A percentile compares a stretch with the other conserved stretches of the same genome.
These are phyloP conservation scores for Linnemannia elongata DNA, from an alignment of 192 early-diverging fungal genomes.

Conservation along the genomic window DNA sequence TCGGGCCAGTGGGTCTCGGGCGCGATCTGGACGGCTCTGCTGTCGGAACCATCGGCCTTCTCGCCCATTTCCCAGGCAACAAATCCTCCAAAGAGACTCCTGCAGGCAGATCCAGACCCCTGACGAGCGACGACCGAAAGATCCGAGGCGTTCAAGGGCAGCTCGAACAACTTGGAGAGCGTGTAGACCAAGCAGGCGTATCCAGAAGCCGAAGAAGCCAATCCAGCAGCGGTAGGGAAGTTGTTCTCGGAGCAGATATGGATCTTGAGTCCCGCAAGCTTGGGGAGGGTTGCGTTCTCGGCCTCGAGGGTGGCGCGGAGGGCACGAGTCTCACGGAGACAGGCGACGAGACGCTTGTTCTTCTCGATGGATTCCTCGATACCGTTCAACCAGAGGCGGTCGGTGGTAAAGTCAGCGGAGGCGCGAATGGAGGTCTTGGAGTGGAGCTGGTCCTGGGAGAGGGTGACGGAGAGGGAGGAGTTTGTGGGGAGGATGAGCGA, in stretches of 20 bases:
- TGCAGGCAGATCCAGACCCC: constrained; percentile 97
- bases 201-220: constrained; percentile 97
- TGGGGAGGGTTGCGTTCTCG: constrained; percentile 56
- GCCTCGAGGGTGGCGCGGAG: constrained; percentile 81
- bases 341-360: constrained; percentile 88
- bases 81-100: constrained; percentile 97
- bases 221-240: constrained; percentile 98
- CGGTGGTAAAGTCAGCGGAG: constrained; percentile 69
- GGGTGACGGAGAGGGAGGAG: constrained; percentile 95
- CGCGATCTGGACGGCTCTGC: constrained; percentile 93
- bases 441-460: constrained; percentile 96
- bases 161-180: constrained; percentile 78
- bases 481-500: constrained; percentile 96
- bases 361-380: constrained; percentile 85
- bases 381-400: constrained; percentile 97
- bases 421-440: constrained; percentile 93
- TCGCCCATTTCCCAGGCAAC: constrained; percentile 97
- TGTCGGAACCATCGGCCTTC: constrained; percentile 85
- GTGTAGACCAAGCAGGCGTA: constrained; percentile 94
- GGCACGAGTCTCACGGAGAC: constrained; percentile 81
- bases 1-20: constrained; percentile 94
- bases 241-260: constrained; percentile 98
- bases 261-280: constrained; percentile 75
- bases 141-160: constrained; percentile 79
- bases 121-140: constrained; percentile 93